Evolutionary conservation across 1,284 basidiomycete genomes (phyloP).

Genomic region (Trichosporon asahii): DNA sequence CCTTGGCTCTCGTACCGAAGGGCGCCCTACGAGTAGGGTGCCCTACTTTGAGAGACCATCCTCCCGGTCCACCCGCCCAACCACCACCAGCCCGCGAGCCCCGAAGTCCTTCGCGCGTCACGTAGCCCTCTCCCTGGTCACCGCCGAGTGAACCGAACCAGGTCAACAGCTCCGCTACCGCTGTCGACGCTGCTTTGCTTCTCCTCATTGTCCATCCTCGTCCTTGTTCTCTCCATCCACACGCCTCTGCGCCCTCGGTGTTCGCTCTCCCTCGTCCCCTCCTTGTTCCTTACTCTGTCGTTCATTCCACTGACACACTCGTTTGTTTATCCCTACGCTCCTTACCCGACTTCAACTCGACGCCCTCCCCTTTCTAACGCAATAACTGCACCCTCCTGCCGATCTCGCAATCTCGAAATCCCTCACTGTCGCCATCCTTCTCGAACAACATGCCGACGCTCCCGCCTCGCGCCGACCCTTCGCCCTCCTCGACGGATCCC

Average conservation of each 20-base stretch:
- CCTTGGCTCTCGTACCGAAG: not conserved
- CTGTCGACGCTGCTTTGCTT: not conserved
- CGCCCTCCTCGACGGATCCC: not conserved
- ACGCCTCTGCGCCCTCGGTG: not conserved
- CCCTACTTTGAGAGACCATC: not conserved
- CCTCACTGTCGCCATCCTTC: not conserved
- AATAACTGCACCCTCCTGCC: not conserved
- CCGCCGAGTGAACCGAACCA: not conserved
- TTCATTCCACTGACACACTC: conserved; percentile 8
- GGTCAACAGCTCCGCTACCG: not conserved
- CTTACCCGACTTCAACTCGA: not conserved
- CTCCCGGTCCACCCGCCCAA: not conserved
- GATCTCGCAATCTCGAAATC: not conserved
- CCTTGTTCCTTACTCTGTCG: not conserved
- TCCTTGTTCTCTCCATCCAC: not conserved
- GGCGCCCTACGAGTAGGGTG: not conserved
- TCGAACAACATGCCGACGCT: conserved; percentile 2
- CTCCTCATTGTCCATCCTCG: not conserved
- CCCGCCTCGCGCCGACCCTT: not conserved
- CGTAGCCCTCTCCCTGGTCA: not conserved
- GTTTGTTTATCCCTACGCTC: not conserved
- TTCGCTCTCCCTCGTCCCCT: not conserved
- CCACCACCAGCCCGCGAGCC: not conserved
- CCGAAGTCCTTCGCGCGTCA: not conserved
- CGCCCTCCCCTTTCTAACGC: not conserved